These are phyloP conservation scores for Heliamphora pulchella DNA, from an alignment of 179 eudicot species.

Conservation along the genomic window DNA sequence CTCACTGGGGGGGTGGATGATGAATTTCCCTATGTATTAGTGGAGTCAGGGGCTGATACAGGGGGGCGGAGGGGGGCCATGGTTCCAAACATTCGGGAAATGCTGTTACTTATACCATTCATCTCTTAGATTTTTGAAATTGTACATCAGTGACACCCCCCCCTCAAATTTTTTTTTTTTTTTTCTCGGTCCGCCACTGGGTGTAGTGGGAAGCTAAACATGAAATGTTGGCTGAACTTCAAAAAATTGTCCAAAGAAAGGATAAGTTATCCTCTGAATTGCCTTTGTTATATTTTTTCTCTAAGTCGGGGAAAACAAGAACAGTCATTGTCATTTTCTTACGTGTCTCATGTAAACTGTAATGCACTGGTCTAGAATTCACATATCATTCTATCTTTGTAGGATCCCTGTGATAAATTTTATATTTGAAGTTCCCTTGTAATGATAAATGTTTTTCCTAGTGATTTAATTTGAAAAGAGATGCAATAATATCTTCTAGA, in stretches of 20 bases:
- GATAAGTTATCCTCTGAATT: neutral
- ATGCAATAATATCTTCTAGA: neutral
- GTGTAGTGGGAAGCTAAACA: neutral
- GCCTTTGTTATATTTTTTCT: neutral
- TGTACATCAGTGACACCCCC: too few relatives aligned
- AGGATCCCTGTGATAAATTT: neutral
- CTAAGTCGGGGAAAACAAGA: neutral
- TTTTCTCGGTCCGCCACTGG: too few relatives aligned
- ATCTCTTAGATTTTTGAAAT: too few relatives aligned
- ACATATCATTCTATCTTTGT: neutral
- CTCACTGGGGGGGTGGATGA: neutral
- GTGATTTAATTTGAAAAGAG: neutral
- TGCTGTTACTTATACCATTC: too few relatives aligned
- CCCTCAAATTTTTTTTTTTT: too few relatives aligned
- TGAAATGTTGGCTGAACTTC: slow-evolving; percentile 9
- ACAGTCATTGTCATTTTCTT: neutral
- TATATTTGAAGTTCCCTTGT: neutral
- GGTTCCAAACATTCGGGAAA: too few relatives aligned
- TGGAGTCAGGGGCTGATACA: neutral
- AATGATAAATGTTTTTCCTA: neutral
- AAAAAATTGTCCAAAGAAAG: neutral
- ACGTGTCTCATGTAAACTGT: neutral
- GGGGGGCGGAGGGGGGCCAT: too few relatives aligned
- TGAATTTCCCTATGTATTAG: neutral
- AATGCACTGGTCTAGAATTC: neutral